Percentiles rank a stretch among this genome's conserved stretches.
phyloP scores from a whole-genome alignment of 129 eudicot genomes.

The Saposhnikovia divaricata region DNA sequence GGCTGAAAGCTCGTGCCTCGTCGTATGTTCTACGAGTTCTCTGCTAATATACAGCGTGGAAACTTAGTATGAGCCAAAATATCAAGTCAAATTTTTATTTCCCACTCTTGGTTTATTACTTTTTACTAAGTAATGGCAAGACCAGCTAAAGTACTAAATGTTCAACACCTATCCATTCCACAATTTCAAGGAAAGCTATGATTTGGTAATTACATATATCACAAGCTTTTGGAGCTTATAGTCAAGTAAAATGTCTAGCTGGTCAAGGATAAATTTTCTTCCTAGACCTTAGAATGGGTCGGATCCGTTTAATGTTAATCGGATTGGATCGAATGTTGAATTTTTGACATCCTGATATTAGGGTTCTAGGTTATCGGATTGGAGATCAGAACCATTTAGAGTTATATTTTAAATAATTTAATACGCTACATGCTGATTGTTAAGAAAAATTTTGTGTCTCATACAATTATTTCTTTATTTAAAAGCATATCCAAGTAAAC shows the following conservation, averaged over 20 bases:
- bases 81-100: neutral
- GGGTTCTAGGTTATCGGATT: neutral
- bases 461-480: too few species aligned
- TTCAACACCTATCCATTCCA: neutral
- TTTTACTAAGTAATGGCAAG: neutral
- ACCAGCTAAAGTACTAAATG: neutral
- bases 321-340: neutral
- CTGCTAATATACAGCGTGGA: constrained; percentile 28
- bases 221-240: neutral
- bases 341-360: too few species aligned
- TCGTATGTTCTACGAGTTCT: constrained; percentile 27
- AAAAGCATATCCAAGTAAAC: neutral
- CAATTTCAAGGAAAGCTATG: neutral
- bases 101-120: neutral
- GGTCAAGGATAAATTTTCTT: neutral
- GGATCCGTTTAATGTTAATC: neutral
- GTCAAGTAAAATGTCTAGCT: neutral
- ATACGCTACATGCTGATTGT: neutral
- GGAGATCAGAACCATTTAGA: neutral
- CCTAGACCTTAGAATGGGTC: neutral
- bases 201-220: neutral
- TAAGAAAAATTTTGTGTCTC: neutral
- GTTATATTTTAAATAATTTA: too few species aligned
- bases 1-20: constrained; percentile 35
- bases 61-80: neutral